phyloP scores from a whole-genome alignment of 371 early-diverging fungal species.

The Caulochytrium protostelioides region DNA sequence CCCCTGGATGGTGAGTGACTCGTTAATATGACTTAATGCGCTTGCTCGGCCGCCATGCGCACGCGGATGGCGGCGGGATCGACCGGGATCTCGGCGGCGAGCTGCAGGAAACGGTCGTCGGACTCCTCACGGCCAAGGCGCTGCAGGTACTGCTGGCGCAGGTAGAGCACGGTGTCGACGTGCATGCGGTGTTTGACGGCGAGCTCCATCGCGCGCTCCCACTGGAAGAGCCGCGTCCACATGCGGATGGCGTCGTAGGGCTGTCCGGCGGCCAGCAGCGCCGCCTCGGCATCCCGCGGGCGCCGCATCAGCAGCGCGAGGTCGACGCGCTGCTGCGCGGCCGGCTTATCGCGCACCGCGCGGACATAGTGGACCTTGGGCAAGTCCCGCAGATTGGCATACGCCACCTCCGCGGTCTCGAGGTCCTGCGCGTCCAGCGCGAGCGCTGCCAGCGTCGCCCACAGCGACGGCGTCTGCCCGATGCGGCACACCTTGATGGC shows the following conservation, averaged over 20 bases:
- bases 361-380: conserved; percentile 27
- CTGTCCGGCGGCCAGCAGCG: conserved; percentile 16
- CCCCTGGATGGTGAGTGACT: too few species aligned
- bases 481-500: conserved; percentile 25
- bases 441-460: conserved; percentile 32
- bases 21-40: too few species aligned
- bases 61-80: too few species aligned
- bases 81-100: too few species aligned
- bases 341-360: conserved; percentile 22
- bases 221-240: conserved; percentile 23
- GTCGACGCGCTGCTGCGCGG: conserved; percentile 19
- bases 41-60: too few species aligned
- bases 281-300: conserved; percentile 25
- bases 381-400: conserved; percentile 8
- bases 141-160: conserved; percentile 20
- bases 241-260: conserved; percentile 20
- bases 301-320: conserved; percentile 20
- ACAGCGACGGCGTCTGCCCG: conserved; percentile 22
- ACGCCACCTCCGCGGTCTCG: conserved; percentile 33
- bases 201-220: conserved; percentile 34
- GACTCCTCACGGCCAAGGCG: conserved; percentile 13
- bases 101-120: conserved; percentile 18
- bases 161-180: conserved; percentile 25
- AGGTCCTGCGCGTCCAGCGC: conserved; percentile 23
- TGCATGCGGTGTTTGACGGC: conserved; percentile 26